Evolutionary conservation across 495 filamentous ascomycete genomes (phyloP), one percentile per base, ranked within the genome.

Genomic region (Amorphotheca resinae): DNA sequence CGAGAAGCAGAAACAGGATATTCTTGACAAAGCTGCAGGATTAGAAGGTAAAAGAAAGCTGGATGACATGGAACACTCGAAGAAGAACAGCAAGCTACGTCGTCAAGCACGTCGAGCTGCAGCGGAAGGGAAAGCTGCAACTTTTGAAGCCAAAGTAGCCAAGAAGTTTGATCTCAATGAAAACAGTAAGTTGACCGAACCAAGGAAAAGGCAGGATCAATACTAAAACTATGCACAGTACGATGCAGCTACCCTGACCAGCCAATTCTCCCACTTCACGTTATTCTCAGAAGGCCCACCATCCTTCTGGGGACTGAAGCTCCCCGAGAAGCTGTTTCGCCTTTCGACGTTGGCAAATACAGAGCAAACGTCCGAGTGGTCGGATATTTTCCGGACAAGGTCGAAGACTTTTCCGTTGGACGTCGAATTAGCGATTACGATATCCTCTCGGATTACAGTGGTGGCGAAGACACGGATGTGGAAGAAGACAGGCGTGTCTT

Each of bases 291-390:
- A 28, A 54, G 60, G 18, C 54, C 64, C 49, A 40, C 21, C 18
- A 42, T 65, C 50, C 25, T 46, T 4, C 46, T 62, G 15, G 43
- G 58, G 12, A 46, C 44, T 15, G 41, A 63, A 2, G 59, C 64
- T 9, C 70, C 68, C 2, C 55, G 63, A 15, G 57, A 49, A 30
- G 77, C 61, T 46, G 51, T 49, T 38, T 69, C 70, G 39, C 78
- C 86, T 1, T 95, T 93, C 52, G 69, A 79, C 32, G 86, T 86
- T 55, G 57, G 72, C 39, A 83, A 81, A 41, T 93, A 86, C 53
- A 71, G 67, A 12, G 64, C 73, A 12, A 59, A 61, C 23, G 80
- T 81, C 33, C 80, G 84, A 20, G 79, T 94, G 1, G 68, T 95
- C 12, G 84, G 94, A 57, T 95, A 86, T 62, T 76, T 68, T 23